These are phyloP conservation scores for Casuarina cunninghamiana DNA, from an alignment of 306 rosid genomes.

Conservation along the genomic window DNA sequence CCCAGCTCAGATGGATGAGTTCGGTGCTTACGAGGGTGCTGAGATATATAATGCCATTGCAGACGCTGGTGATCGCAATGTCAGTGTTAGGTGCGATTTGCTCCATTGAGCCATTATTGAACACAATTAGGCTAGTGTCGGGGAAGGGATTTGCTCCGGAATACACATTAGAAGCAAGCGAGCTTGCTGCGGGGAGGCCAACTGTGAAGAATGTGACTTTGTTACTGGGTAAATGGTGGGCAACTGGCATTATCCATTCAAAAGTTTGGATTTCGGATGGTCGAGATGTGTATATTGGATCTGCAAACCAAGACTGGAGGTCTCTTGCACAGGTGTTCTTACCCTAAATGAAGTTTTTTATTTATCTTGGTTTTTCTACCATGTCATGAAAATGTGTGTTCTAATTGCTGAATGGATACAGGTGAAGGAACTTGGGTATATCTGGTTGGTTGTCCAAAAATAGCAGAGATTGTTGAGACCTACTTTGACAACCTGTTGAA, in stretches of 20 bases:
- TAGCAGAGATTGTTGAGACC: constrained; percentile 62
- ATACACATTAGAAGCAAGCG: constrained; percentile 61
- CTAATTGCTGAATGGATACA: constrained; percentile 27
- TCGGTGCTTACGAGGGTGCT: constrained; percentile 79
- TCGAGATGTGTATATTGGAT: constrained; percentile 73
- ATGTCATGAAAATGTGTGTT: background rate
- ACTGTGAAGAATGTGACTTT: constrained; percentile 82
- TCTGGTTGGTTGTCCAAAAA: constrained; percentile 39
- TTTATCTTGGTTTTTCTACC: constrained; percentile 53
- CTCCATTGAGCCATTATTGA: too few species aligned
- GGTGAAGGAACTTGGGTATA: constrained; percentile 82
- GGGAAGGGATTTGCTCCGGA: constrained; percentile 84
- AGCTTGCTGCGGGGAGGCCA: constrained; percentile 80
- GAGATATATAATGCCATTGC: constrained; percentile 65
- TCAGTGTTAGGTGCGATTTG: constrained; percentile 51
- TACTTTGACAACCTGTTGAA: constrained; percentile 81
- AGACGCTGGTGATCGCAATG: constrained; percentile 70
- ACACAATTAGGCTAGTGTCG: constrained; percentile 60
- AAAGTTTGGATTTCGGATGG: constrained; percentile 92
- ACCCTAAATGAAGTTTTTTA: too few species aligned
- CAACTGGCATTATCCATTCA: constrained; percentile 87
- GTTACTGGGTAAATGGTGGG: constrained; percentile 77
- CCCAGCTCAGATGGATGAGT: constrained; percentile 46
- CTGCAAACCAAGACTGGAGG: constrained; percentile 96
- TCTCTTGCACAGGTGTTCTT: constrained; percentile 75